These are phyloP conservation scores for Pseudevernia furfuracea DNA, from an alignment of 495 filamentous ascomycete species.

Conservation along the genomic window DNA sequence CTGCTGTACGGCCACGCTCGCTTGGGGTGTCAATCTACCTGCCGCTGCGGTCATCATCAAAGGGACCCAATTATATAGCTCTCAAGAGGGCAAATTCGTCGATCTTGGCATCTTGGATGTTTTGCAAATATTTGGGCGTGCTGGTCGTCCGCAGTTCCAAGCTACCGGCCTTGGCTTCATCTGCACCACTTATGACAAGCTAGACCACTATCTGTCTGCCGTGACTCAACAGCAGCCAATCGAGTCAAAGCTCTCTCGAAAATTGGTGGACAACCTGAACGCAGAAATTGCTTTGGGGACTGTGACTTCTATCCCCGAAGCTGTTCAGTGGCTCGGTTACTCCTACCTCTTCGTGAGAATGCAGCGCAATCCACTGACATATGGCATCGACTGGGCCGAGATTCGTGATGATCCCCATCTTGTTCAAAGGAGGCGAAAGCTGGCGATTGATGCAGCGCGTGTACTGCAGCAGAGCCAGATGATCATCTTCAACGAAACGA, in stretches of 20 bases:
- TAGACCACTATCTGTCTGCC: conserved; percentile 84
- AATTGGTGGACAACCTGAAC: conserved; percentile 92
- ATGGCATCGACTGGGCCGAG: conserved; percentile 96
- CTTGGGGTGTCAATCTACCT: conserved; percentile 98
- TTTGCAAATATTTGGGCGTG: conserved; percentile 96
- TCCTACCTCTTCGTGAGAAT: conserved; percentile 96
- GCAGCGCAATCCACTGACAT: conserved; percentile 81
- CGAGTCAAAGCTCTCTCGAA: conserved; percentile 83
- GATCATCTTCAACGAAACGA: conserved; percentile 94
- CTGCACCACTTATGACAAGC: conserved; percentile 84
- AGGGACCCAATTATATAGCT: conserved; percentile 92
- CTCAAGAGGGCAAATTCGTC: conserved; percentile 91
- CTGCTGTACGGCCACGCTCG: conserved; percentile 95
- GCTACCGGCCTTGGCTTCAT: conserved; percentile 96
- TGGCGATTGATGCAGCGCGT: conserved; percentile 79
- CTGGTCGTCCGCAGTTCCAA: conserved; percentile 93
- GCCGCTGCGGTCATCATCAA: conserved; percentile 97
- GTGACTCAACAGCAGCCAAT: conserved; percentile 95
- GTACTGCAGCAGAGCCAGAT: conserved; percentile 88
- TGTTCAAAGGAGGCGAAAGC: conserved; percentile 68
- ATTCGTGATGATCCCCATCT: conserved; percentile 77
- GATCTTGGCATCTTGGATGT: conserved; percentile 97
- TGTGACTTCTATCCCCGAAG: conserved; percentile 89
- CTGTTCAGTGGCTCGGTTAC: conserved; percentile 93
- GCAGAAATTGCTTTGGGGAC: conserved; percentile 92